phyloP scores from a whole-genome alignment of 768 basidiomycete genomes.

The Podaxis sp. region DNA sequence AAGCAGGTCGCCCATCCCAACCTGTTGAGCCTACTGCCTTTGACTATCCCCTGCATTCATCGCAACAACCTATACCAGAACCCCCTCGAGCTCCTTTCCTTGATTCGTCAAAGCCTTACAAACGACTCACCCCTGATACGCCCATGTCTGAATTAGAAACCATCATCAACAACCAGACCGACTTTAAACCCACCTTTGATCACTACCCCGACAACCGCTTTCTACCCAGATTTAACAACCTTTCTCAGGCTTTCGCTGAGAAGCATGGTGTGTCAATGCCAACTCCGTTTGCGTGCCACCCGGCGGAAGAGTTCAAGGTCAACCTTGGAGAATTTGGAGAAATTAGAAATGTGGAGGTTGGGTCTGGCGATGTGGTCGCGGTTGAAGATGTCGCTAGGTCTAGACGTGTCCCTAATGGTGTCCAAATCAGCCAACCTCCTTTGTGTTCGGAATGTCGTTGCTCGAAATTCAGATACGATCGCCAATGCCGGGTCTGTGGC shows the following conservation, averaged over 20 bases:
- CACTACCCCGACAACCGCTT: slow-evolving; percentile 1
- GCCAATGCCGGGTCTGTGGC: background rate
- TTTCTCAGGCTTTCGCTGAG: background rate
- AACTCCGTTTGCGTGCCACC: background rate
- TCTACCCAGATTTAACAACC: background rate
- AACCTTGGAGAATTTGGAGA: background rate
- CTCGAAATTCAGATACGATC: background rate
- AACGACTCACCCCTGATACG: background rate
- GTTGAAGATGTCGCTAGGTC: background rate
- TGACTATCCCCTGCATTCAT: background rate
- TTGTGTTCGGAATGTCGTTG: background rate
- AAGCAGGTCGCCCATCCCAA: background rate
- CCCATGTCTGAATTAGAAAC: background rate
- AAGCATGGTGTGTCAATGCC: background rate
- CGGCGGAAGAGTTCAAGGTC: background rate
- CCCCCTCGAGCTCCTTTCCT: background rate
- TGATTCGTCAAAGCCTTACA: background rate
- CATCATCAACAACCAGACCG: background rate
- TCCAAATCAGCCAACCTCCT: background rate
- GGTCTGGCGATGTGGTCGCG: background rate
- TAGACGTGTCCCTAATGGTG: background rate
- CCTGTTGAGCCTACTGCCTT: background rate
- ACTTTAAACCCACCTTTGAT: background rate
- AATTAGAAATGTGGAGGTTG: background rate
- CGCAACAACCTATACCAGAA: background rate